Percentiles rank a stretch among this genome's conserved stretches.
These are phyloP conservation scores for Ascosphaera pollenicola DNA, from an alignment of 2,329 filamentous ascomycete species.

Conservation along the genomic window DNA sequence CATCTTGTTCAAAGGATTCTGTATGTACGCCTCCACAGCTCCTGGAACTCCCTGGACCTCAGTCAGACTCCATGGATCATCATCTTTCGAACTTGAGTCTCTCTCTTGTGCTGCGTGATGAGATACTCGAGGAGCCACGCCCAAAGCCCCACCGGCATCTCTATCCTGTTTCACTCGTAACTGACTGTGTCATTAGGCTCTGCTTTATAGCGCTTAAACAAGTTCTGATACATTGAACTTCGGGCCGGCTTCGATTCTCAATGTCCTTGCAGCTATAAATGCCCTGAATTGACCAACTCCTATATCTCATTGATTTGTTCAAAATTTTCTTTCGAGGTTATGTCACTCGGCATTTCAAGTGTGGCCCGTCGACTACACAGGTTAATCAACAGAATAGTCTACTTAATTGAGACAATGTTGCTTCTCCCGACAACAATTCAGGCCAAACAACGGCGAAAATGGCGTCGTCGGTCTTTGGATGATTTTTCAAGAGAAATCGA, in stretches of 20 bases:
- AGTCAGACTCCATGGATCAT: neutral
- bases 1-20: neutral
- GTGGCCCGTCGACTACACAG: neutral
- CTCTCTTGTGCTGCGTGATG: neutral
- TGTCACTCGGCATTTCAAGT: neutral
- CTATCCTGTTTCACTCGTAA: neutral
- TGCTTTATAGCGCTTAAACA: neutral
- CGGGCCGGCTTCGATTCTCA: neutral
- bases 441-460: conserved; percentile 8
- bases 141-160: neutral
- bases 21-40: neutral
- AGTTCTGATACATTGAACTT: neutral
- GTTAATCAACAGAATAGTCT: neutral
- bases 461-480: conserved; percentile 16
- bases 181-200: neutral
- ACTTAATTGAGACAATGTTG: neutral
- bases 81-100: neutral
- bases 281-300: neutral
- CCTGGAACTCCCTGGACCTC: neutral
- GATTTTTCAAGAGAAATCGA: conserved; percentile 19
- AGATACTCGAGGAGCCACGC: neutral
- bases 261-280: neutral
- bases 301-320: neutral
- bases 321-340: neutral
- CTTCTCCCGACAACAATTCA: neutral